phyloP scores from a whole-genome alignment of 495 filamentous ascomycete genomes.

The Xylaria flabelliformis region DNA sequence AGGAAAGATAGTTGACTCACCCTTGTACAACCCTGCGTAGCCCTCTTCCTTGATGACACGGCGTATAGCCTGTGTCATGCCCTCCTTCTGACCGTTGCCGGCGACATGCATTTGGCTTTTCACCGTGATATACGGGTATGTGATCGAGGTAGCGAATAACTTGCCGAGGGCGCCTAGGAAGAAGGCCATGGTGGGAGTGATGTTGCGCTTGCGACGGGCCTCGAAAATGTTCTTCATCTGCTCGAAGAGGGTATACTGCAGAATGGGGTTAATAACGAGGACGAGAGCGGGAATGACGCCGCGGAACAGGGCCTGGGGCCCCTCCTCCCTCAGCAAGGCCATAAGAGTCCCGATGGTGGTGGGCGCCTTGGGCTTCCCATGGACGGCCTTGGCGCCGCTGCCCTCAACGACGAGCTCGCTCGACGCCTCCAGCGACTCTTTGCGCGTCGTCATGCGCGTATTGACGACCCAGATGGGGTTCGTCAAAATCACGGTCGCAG shows the following conservation, averaged over 20 bases:
- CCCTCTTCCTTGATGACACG: constrained; percentile 88
- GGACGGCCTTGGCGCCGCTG: constrained; percentile 32
- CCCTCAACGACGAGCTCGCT: constrained; percentile 49
- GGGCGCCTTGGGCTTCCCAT: constrained; percentile 54
- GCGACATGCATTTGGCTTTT: constrained; percentile 98
- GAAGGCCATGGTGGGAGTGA: constrained; percentile 88
- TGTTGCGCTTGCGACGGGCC: constrained; percentile 51
- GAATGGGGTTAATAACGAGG: constrained; percentile 94
- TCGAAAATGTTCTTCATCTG: constrained; percentile 78
- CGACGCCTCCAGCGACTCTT: constrained; percentile 61
- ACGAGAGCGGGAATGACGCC: constrained; percentile 93
- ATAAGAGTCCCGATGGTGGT: constrained; percentile 81
- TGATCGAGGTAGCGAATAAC: constrained; percentile 88
- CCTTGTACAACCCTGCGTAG: constrained; percentile 88
- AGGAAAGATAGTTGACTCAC: constrained; percentile 54
- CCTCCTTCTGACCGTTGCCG: constrained; percentile 67
- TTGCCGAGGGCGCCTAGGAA: constrained; percentile 92
- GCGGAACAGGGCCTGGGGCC: constrained; percentile 81
- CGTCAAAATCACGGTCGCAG: constrained; percentile 90
- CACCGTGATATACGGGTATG: constrained; percentile 97
- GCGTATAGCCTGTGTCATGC: constrained; percentile 74
- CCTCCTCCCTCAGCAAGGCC: constrained; percentile 78
- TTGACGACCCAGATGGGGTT: constrained; percentile 99
- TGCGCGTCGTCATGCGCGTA: constrained; percentile 94
- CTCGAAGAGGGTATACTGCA: constrained; percentile 99